Base-by-base conservation (phyloP, 176 grass and related monocot species). In the Puya raimondii region DNA sequence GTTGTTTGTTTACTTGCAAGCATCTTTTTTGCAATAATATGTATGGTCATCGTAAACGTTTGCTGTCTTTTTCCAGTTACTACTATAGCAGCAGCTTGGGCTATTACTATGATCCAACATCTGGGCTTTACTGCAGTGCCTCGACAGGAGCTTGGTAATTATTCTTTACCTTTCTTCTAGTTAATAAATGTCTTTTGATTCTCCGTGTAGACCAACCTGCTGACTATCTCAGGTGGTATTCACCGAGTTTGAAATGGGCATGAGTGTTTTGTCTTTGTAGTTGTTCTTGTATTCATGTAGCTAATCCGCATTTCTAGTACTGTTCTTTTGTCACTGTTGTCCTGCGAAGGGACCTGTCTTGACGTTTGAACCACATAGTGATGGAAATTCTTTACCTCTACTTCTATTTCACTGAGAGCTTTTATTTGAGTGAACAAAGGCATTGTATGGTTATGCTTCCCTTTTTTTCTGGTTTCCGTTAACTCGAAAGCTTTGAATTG, bases 61-160 rank as follows among this genome's bases (percentile, higher is more conserved):
- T 25, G 16, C 14, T 57, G 17, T 71, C 80, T 69, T 47, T 18
- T 54, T 90, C 53, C 71, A 93, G 94, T 68, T 99, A 88, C 79
- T 99, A 91, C 78, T 99, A 93, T 69, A 99, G 84, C 69, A 93
- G 82, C 71, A 99, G 75, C 48, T 83, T 82, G 74, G 89, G 87
- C 64, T 99, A 93, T 78, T 99, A 93, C 75, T 99, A 90, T 67
- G 89, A 99, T 73, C 64, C 89, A 66, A 66, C 75, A 50, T 81
- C 82, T 57, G 84, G 89, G 63, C 79, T 80, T 79, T 93, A 99
- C 74, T 89, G 87, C 53, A 85, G 71, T 82, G 89, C 84, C 76
- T 81, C 89, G 50, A 90, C 94, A 25, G 86, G 94, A 68, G 86
- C 48, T 33, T 99, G 89, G 94, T 99, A 99, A 76, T 59, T 72